These are phyloP conservation scores for Rhizoclosmatium globosum DNA, from an alignment of 192 early-diverging fungal genomes.

Conservation along the genomic window DNA sequence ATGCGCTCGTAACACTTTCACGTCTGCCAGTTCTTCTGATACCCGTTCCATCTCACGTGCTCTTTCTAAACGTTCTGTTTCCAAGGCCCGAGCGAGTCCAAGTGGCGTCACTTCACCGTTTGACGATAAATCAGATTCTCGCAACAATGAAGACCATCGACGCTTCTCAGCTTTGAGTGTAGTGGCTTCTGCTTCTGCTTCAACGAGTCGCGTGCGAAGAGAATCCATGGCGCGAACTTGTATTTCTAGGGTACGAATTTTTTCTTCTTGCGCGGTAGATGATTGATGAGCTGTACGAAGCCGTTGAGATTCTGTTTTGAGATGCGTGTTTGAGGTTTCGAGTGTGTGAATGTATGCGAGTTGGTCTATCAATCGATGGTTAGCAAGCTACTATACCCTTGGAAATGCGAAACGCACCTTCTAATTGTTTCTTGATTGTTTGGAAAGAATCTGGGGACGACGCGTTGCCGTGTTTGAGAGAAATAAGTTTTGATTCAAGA, in stretches of 20 bases:
- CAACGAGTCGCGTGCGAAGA: constrained; percentile 52
- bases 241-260: constrained; percentile 41
- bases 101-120: constrained; percentile 59
- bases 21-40: constrained; percentile 46
- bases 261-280: constrained; percentile 45
- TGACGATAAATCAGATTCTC: neutral
- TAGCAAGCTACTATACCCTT: constrained; percentile 42
- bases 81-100: constrained; percentile 54
- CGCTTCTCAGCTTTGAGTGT: constrained; percentile 59
- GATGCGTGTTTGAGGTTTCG: constrained; percentile 63
- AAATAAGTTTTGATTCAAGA: constrained; percentile 1
- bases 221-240: constrained; percentile 36
- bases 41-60: constrained; percentile 48
- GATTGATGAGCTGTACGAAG: constrained; percentile 40
- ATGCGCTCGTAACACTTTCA: constrained; percentile 44
- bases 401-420: constrained; percentile 27
- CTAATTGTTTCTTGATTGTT: constrained; percentile 63
- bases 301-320: constrained; percentile 53
- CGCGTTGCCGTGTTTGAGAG: constrained; percentile 55
- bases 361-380: constrained; percentile 59
- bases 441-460: constrained; percentile 58
- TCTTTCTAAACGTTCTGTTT: constrained; percentile 55
- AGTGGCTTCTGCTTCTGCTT: constrained; percentile 59
- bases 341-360: constrained; percentile 62
- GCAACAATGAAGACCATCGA: constrained; percentile 57